These are phyloP conservation scores for Poa annua DNA, from an alignment of 176 grass and related monocot genomes.

Conservation along the genomic window DNA sequence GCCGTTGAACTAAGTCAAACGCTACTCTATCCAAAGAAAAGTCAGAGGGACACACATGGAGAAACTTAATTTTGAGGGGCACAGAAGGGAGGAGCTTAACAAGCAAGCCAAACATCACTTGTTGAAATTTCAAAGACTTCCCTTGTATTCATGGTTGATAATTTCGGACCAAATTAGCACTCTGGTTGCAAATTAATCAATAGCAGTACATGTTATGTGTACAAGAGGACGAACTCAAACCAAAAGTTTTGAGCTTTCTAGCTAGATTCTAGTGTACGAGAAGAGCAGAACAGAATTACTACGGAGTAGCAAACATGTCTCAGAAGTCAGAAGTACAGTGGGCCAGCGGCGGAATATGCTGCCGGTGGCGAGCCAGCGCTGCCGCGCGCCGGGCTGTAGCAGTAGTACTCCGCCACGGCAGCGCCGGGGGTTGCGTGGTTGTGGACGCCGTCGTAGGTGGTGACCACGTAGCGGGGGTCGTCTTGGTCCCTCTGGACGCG, in stretches of 20 bases:
- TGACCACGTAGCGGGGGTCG: conserved; percentile 61
- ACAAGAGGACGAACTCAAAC: background rate
- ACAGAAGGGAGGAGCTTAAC: background rate
- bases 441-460: conserved; percentile 72
- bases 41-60: background rate
- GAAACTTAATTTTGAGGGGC: background rate
- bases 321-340: conserved; percentile 45
- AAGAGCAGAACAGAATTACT: background rate
- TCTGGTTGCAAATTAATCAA: background rate
- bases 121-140: background rate
- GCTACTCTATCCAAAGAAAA: background rate
- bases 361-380: conserved; percentile 41
- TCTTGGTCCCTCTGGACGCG: conserved; percentile 62
- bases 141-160: background rate
- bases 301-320: background rate
- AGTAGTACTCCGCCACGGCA: conserved; percentile 31
- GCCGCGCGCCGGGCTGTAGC: conserved; percentile 43
- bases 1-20: background rate
- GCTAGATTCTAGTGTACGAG: conserved; percentile 1
- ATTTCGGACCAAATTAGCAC: background rate
- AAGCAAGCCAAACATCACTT: background rate
- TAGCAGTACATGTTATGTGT: background rate
- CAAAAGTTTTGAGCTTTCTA: background rate
- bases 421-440: conserved; percentile 52
- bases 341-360: conserved; percentile 36